A percentile compares a stretch with the other conserved stretches of the same genome.
phyloP scores from a whole-genome alignment of 225 moss, liverwort and hornwort genomes.

The Anthoceros angustus region DNA sequence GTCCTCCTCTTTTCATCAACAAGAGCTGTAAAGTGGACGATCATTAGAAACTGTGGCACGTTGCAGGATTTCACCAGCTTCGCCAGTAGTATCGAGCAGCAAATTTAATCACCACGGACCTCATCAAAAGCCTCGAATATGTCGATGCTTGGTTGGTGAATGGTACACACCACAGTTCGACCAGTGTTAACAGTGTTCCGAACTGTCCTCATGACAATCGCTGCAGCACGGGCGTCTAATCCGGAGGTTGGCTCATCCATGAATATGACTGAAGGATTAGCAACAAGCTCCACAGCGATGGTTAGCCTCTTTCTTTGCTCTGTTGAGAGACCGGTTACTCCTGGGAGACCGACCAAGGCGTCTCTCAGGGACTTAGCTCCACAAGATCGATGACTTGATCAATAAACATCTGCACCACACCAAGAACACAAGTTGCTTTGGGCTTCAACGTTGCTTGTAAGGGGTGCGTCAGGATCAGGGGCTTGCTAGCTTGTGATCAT shows the following conservation, averaged over 20 bases:
- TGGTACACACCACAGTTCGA: not conserved
- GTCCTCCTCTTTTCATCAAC: slow-evolving; percentile 29
- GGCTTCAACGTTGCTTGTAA: not conserved
- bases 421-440: not conserved
- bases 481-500: not conserved
- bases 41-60: not conserved
- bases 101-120: no score
- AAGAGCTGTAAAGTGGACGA: slow-evolving; percentile 11
- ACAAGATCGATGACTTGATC: not conserved
- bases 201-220: not conserved
- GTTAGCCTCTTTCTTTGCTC: slow-evolving; percentile 1
- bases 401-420: not conserved
- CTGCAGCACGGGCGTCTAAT: not conserved
- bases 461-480: not conserved
- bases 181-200: slow-evolving; percentile 1
- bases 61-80: not conserved
- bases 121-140: slow-evolving; percentile 1
- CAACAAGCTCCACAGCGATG: slow-evolving; percentile 38
- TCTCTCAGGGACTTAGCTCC: not conserved
- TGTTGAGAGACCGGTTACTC: not conserved
- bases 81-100: not conserved
- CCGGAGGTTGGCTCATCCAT: not conserved
- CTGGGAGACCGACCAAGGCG: not conserved
- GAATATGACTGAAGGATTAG: slow-evolving; percentile 20
- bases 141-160: not conserved